Conservation (phyloP, 345 rosid species). For the Euphorbia lathyris region DNA sequence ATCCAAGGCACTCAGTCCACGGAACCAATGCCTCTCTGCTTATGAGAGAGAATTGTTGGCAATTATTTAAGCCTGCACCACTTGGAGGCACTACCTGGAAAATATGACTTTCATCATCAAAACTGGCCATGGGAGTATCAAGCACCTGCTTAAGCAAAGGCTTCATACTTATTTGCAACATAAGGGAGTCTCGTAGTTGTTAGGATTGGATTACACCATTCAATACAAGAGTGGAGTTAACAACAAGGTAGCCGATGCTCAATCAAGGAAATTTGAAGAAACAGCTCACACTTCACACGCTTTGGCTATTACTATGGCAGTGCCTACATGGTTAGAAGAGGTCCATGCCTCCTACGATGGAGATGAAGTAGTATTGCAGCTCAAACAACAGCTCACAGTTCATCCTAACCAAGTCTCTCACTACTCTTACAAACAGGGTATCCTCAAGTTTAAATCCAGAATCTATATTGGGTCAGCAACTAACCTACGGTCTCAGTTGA, state of each 20-base stretch:
- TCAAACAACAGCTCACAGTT: background rate
- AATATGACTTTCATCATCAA: background rate
- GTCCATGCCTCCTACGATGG: background rate
- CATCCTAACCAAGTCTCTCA: background rate
- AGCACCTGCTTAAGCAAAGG: background rate
- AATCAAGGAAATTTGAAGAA: background rate
- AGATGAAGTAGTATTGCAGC: background rate
- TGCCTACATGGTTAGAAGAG: background rate
- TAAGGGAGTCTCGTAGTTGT: background rate
- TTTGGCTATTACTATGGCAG: background rate
- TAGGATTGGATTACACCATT: background rate
- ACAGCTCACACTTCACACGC: too few species aligned
- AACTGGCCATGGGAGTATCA: background rate
- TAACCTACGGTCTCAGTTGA: too few species aligned
- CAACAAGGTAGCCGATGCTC: background rate
- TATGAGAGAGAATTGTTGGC: background rate
- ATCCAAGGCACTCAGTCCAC: too few species aligned
- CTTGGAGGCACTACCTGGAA: background rate
- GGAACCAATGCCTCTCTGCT: background rate
- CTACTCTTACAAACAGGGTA: too few species aligned
- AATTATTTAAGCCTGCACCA: background rate
- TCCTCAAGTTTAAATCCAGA: too few species aligned
- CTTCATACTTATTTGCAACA: background rate
- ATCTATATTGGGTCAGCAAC: too few species aligned
- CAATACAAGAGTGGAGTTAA: background rate